Evolutionary conservation across 306 rosid species (phyloP).

Genomic region (Quillaja saponaria): DNA sequence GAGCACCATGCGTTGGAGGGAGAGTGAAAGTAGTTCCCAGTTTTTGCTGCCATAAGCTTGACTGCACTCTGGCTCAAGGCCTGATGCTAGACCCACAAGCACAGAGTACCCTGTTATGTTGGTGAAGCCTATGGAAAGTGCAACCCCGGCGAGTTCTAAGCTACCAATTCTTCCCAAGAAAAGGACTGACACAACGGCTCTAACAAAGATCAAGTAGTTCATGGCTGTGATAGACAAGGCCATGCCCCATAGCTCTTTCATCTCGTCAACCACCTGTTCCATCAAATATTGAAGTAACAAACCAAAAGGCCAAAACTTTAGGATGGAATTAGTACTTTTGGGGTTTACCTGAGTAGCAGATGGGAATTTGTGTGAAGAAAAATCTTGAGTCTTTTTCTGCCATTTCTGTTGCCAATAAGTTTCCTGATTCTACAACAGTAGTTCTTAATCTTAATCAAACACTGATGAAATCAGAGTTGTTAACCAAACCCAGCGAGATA

Average conservation of each 20-base stretch:
- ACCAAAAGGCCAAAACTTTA: neutral
- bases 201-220: slow-evolving; percentile 66
- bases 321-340: neutral
- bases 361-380: slow-evolving; percentile 55
- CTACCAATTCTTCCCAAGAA: slow-evolving; percentile 82
- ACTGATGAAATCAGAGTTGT: slow-evolving; percentile 28
- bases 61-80: slow-evolving; percentile 87
- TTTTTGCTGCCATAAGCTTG: slow-evolving; percentile 87
- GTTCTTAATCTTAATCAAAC: slow-evolving; percentile 51
- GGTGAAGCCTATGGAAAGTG: slow-evolving; percentile 91
- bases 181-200: slow-evolving; percentile 74
- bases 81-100: slow-evolving; percentile 79
- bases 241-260: slow-evolving; percentile 78
- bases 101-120: slow-evolving; percentile 99
- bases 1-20: slow-evolving; percentile 81
- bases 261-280: slow-evolving; percentile 65
- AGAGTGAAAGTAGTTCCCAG: slow-evolving; percentile 67
- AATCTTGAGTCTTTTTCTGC: slow-evolving; percentile 52
- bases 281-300: neutral
- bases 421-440: too few species aligned
- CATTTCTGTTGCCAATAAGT: slow-evolving; percentile 33
- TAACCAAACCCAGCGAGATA: neutral
- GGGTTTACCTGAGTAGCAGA: slow-evolving; percentile 63
- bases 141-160: slow-evolving; percentile 94
- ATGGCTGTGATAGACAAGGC: slow-evolving; percentile 75